Evolutionary conservation across 345 rosid species (phyloP).

Genomic region (Ricinus communis): DNA sequence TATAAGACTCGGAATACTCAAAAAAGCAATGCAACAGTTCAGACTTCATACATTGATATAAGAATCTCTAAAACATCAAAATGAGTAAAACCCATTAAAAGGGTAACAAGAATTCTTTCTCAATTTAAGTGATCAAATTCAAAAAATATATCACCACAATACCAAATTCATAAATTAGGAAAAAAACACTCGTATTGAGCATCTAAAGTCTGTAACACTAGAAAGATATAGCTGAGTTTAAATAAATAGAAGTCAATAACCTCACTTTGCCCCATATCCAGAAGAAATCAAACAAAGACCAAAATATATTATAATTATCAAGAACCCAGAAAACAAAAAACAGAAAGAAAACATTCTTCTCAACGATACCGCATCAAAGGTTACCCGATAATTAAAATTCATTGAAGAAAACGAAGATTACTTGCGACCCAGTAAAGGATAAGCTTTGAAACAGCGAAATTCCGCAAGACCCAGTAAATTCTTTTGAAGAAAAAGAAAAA

Average conservation of each 20-base stretch:
- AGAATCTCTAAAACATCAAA: not conserved
- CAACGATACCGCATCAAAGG: not conserved
- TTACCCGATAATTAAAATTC: not conserved
- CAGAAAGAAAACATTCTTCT: not conserved
- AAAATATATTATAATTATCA: not conserved
- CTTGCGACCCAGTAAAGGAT: conserved; percentile 16
- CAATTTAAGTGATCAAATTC: not conserved
- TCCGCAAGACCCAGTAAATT: not conserved
- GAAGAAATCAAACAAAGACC: not conserved
- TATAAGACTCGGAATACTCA: not conserved
- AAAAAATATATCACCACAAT: not conserved
- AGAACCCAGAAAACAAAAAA: not conserved
- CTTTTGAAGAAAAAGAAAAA: not conserved
- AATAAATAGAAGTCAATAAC: no score
- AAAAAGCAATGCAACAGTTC: conserved; percentile 13
- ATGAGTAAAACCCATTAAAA: not conserved
- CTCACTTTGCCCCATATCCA: no score
- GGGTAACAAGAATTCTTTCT: not conserved
- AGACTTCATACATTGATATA: not conserved
- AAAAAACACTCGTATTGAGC: no score
- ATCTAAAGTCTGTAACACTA: no score
- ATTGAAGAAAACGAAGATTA: not conserved
- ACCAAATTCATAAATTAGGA: not conserved
- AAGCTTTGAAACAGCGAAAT: not conserved
- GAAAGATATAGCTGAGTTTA: no score